Percentiles rank a stretch among this genome's conserved stretches.
These are phyloP conservation scores for Candida sp. DNA, from an alignment of 1,139 yeast species.

Conservation along the genomic window DNA sequence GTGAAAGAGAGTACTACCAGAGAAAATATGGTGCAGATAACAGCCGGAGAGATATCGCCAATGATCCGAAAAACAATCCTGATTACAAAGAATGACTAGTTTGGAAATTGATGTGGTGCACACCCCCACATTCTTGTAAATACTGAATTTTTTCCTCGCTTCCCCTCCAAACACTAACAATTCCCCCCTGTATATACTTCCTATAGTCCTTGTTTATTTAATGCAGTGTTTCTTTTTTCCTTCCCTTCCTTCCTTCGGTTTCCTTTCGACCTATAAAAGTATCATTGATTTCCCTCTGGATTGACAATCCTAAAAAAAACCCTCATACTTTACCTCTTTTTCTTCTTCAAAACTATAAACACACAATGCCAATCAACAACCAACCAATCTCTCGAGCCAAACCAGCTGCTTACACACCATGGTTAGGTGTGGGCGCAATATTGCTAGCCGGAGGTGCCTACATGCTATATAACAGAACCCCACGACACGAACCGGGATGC, in stretches of 20 bases:
- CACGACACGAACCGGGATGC: neutral
- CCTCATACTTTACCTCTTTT: neutral
- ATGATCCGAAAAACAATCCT: neutral
- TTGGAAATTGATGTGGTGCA: slow-evolving; percentile 1
- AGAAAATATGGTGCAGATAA: slow-evolving; percentile 4
- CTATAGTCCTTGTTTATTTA: neutral
- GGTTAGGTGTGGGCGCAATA: slow-evolving; percentile 13
- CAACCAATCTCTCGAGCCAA: neutral
- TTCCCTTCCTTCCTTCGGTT: neutral
- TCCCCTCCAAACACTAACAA: neutral
- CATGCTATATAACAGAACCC: neutral
- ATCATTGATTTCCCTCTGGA: neutral
- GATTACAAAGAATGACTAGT: slow-evolving; percentile 1
- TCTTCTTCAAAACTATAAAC: neutral
- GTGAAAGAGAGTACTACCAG: slow-evolving; percentile 1
- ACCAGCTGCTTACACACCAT: slow-evolving; percentile 13
- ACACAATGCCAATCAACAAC: neutral
- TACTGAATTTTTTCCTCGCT: neutral
- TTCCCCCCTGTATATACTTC: neutral
- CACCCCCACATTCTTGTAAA: neutral
- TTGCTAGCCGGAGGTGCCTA: slow-evolving; percentile 4
- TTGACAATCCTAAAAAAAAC: neutral
- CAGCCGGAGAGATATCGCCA: neutral
- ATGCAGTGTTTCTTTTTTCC: neutral
- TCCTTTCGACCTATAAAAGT: neutral